phyloP scores from a whole-genome alignment of 345 rosid genomes.

The Mallotus nudiflorus region DNA sequence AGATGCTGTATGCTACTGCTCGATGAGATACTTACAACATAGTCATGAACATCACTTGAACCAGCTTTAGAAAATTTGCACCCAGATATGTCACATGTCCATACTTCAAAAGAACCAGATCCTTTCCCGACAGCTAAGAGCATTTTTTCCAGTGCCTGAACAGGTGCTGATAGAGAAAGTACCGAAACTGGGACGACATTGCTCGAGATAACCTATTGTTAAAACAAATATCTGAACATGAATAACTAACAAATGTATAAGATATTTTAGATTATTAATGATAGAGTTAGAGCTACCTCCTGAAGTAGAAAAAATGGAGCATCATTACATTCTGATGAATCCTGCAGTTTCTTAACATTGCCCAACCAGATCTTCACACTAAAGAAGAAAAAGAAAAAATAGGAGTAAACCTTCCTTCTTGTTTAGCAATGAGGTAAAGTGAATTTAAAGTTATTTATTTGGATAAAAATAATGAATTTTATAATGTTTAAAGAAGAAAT shows the following conservation, averaged over 20 bases:
- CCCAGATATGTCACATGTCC: constrained; percentile 56
- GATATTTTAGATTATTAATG: neutral
- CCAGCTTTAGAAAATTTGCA: constrained; percentile 49
- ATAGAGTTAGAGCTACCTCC: constrained; percentile 41
- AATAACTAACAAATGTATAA: constrained; percentile 19
- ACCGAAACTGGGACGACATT: constrained; percentile 62
- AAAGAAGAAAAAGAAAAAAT: constrained; percentile 20
- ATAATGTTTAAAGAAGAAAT: neutral
- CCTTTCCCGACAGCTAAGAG: constrained; percentile 85
- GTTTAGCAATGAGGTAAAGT: neutral
- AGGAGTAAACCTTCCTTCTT: constrained; percentile 6
- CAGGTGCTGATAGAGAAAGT: constrained; percentile 54
- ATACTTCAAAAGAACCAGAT: constrained; percentile 87
- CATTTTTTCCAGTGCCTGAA: constrained; percentile 35
- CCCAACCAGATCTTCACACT: constrained; percentile 86
- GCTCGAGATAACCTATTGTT: constrained; percentile 49
- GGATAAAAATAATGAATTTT: neutral
- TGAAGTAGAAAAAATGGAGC: constrained; percentile 57
- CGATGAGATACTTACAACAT: constrained; percentile 56
- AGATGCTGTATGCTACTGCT: constrained; percentile 19
- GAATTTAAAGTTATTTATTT: neutral
- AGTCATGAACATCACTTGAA: constrained; percentile 65
- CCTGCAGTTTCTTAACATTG: constrained; percentile 46
- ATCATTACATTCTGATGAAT: constrained; percentile 42
- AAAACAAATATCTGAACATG: constrained; percentile 17